phyloP scores from a whole-genome alignment of 2,329 filamentous ascomycete genomes.

The Colletotrichum theobromicola region DNA sequence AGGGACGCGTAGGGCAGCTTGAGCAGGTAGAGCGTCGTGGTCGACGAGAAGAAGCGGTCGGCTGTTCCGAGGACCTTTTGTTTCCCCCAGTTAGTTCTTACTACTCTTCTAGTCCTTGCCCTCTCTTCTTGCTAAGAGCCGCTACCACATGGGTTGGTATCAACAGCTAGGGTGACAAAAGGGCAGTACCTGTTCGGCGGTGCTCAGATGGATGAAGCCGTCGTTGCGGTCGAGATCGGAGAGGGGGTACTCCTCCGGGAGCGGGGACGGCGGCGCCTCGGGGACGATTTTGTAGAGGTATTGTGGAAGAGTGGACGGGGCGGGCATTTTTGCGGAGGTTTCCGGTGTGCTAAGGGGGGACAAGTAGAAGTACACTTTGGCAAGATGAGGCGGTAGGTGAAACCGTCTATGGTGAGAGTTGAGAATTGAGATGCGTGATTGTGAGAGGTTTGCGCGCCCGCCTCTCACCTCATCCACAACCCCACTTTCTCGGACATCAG shows the following conservation, averaged over 20 bases:
- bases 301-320: slow-evolving; percentile 36
- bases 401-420: background rate
- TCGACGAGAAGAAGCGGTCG: slow-evolving; percentile 47
- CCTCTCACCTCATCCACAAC: background rate
- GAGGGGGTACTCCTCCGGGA: slow-evolving; percentile 59
- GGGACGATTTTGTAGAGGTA: slow-evolving; percentile 68
- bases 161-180: background rate
- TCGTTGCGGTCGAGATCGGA: slow-evolving; percentile 65
- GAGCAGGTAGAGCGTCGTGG: slow-evolving; percentile 50
- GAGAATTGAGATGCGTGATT: background rate
- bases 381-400: background rate
- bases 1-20: slow-evolving; percentile 58
- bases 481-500: background rate
- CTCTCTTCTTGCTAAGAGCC: background rate
- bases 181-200: slow-evolving; percentile 51
- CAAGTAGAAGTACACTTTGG: background rate
- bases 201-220: slow-evolving; percentile 68
- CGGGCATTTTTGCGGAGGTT: background rate
- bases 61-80: slow-evolving; percentile 50
- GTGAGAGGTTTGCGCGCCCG: background rate
- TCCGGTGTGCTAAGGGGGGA: background rate
- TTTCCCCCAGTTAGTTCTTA: background rate
- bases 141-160: background rate
- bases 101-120: background rate
- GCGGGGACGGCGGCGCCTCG: slow-evolving; percentile 53